Evolutionary conservation across 352 stramenopile species (phyloP), one percentile per base, ranked within the genome.

Genomic region (Phytophthora macrochlamydospora): DNA sequence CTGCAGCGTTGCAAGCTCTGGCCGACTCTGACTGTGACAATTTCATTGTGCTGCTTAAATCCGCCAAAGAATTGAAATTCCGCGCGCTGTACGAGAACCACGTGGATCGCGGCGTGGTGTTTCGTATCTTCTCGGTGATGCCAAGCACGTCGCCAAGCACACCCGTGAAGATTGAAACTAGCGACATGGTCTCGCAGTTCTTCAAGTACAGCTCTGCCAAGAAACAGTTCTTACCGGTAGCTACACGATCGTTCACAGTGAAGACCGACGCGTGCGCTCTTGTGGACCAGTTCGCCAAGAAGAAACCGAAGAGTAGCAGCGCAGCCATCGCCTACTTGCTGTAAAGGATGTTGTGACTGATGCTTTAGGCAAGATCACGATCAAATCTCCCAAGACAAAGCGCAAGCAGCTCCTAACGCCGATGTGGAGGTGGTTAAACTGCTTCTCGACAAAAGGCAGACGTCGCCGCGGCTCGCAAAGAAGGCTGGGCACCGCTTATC

Each of bases 171-270:
- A 11, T 75, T 31, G 31, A 3, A 1, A 68, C 35, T 40, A 62
- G 56, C 7, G 74, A 76, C 4, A 53, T 70, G 13, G 81, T 93
- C 32, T 77, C 73, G 8, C 85, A 92, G 67, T 92, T 93, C 48
- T 94, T 93, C 62, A 88, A 87, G 51, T 93, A 94, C 73, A 94
- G 90, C 49, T 92, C 85, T 9, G 85, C 83, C 29, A 94, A 93
- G 44, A 94, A 93, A 53, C 80, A 86, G 51, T 93, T 94, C 24
- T 45, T 82, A 7, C 56, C 85, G 0, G 80, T 93, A 7, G 74
- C 89, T 18, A 86, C 81, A 14, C 71, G 85, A 2, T 81, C 76
- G 0, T 93, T 94, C 58, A 94, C 85, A 1, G 73, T 91, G 30
- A 87, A 79, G 45, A 94, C 85, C 1, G 87, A 94, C 58, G 87